These are phyloP conservation scores for Evansstolkia leycettana DNA, from an alignment of 495 filamentous ascomycete species.

Conservation along the genomic window DNA sequence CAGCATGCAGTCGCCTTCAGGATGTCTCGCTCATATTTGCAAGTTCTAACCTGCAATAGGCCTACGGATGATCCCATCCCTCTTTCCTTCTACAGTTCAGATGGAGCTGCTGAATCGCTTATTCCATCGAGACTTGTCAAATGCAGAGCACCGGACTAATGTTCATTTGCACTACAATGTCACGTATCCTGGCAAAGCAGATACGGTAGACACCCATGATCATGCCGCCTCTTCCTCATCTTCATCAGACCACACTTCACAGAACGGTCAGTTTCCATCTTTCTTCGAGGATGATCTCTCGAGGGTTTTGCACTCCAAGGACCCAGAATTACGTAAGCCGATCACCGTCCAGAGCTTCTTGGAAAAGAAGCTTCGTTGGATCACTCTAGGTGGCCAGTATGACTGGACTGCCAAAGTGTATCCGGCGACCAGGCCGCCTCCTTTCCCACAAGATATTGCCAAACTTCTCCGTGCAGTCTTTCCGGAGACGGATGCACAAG, in stretches of 20 bases:
- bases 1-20: slow-evolving; percentile 15
- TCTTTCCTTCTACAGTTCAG: slow-evolving; percentile 60
- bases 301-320: slow-evolving; percentile 43
- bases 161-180: slow-evolving; percentile 72
- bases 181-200: slow-evolving; percentile 41
- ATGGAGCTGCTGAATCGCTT: slow-evolving; percentile 51
- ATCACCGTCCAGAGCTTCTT: slow-evolving; percentile 54
- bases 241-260: background rate
- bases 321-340: slow-evolving; percentile 54
- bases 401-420: slow-evolving; percentile 84
- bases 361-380: slow-evolving; percentile 74
- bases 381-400: slow-evolving; percentile 88
- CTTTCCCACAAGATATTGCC: slow-evolving; percentile 63
- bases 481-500: slow-evolving; percentile 60
- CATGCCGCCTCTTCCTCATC: background rate
- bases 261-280: slow-evolving; percentile 11
- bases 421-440: slow-evolving; percentile 49
- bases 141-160: slow-evolving; percentile 69
- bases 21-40: slow-evolving; percentile 12
- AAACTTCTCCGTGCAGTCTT: slow-evolving; percentile 52
- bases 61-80: slow-evolving; percentile 58
- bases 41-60: slow-evolving; percentile 37
- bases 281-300: slow-evolving; percentile 37
- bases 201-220: slow-evolving; percentile 2
- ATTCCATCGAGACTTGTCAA: slow-evolving; percentile 69